phyloP scores from a whole-genome alignment of 345 rosid genomes.

The Streptanthus diversifolius region DNA sequence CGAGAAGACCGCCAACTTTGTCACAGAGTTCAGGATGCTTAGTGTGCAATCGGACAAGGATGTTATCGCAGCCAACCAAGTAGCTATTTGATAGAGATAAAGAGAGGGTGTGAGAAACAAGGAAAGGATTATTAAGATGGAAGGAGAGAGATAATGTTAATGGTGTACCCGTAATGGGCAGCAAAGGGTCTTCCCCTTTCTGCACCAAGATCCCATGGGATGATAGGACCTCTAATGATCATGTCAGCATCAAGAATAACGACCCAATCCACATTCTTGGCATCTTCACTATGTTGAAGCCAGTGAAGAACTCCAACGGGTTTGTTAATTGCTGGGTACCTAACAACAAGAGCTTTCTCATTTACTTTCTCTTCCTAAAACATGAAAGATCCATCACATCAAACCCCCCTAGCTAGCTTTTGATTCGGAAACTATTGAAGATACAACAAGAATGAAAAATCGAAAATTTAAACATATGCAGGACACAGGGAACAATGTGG shows the following conservation, averaged over 20 bases:
- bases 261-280: conserved; percentile 88
- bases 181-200: conserved; percentile 84
- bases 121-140: background rate
- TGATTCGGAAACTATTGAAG: too few species aligned
- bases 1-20: conserved; percentile 98
- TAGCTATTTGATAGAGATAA: conserved; percentile 43
- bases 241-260: conserved; percentile 97
- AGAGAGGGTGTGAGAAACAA: background rate
- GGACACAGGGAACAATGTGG: background rate
- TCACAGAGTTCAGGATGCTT: conserved; percentile 80
- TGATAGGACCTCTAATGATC: conserved; percentile 89
- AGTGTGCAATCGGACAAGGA: conserved; percentile 79
- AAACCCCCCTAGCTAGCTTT: background rate
- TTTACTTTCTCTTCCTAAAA: background rate
- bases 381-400: too few species aligned
- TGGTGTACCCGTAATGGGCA: conserved; percentile 78
- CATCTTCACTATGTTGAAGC: conserved; percentile 90
- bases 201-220: conserved; percentile 96
- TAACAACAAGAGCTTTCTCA: background rate
- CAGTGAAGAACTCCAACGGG: conserved; percentile 94
- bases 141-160: background rate
- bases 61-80: conserved; percentile 88
- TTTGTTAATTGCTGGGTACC: conserved; percentile 98
- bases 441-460: too few species aligned
- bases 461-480: background rate